phyloP scores from a whole-genome alignment of 164 flowering plant species.

The Litsea cubeba region DNA sequence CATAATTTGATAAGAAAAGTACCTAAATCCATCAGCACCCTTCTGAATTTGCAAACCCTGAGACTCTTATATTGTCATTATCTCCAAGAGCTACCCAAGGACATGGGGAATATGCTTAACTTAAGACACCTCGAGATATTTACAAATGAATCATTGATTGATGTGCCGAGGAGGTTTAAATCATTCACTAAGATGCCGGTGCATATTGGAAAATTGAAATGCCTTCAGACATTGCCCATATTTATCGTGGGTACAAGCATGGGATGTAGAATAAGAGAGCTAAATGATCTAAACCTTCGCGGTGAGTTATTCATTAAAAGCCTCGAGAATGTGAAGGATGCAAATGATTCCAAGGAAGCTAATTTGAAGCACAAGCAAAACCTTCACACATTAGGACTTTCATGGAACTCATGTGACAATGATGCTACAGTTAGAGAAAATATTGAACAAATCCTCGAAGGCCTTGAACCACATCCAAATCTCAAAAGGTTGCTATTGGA shows the following conservation, averaged over 20 bases:
- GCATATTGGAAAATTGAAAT: background rate
- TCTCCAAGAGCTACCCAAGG: conserved; percentile 2
- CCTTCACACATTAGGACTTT: background rate
- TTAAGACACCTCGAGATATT: conserved; percentile 12
- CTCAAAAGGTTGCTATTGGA: background rate
- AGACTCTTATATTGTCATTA: background rate
- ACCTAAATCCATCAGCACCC: conserved; percentile 2
- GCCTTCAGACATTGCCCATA: background rate
- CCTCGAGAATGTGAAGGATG: conserved; percentile 1
- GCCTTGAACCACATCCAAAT: conserved; percentile 6
- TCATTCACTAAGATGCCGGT: background rate
- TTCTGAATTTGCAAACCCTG: conserved; percentile 11
- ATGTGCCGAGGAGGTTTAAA: background rate
- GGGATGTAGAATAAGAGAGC: background rate
- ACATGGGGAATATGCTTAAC: conserved; percentile 5
- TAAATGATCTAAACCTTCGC: background rate
- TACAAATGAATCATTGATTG: background rate
- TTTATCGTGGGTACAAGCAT: background rate
- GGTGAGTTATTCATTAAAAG: background rate
- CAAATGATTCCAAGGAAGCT: conserved; percentile 2
- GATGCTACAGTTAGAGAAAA: background rate
- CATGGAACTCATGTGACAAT: background rate
- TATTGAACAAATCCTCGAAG: background rate
- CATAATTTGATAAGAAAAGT: background rate
- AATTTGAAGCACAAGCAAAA: background rate